A percentile compares a stretch with the other conserved stretches of the same genome.
phyloP scores from a whole-genome alignment of 768 basidiomycete genomes.

The Ramaria rubella region DNA sequence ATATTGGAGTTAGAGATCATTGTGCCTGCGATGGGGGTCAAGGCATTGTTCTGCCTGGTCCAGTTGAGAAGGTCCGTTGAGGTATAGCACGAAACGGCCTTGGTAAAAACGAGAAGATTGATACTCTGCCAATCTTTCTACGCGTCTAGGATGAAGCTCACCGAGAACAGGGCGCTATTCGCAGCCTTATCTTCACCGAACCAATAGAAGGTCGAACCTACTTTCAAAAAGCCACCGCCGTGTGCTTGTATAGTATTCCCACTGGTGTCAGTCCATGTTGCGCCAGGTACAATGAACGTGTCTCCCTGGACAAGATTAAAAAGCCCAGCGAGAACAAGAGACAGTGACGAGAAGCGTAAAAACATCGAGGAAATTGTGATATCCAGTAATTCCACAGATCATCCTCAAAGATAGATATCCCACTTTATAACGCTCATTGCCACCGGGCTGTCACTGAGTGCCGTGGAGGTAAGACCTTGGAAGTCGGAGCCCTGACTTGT shows the following conservation, averaged over 20 bases:
- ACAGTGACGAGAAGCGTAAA: not conserved
- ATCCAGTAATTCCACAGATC: too few species aligned
- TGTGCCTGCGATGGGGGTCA: conserved; percentile 46
- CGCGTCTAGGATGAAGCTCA: conserved; percentile 18
- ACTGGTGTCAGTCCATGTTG: conserved; percentile 54
- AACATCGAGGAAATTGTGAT: too few species aligned
- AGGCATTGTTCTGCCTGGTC: conserved; percentile 53
- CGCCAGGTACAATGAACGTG: conserved; percentile 50
- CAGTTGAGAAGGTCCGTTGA: conserved; percentile 48
- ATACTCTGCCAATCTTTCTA: not conserved
- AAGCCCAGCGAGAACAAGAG: not conserved
- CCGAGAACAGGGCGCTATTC: conserved; percentile 49
- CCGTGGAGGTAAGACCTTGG: not conserved
- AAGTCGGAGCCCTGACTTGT: not conserved
- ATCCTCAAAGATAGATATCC: too few species aligned
- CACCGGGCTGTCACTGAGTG: too few species aligned
- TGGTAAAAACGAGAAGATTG: too few species aligned
- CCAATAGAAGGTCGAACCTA: conserved; percentile 53
- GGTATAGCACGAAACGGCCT: conserved; percentile 15
- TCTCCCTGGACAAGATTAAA: not conserved
- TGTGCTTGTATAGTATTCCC: conserved; percentile 60
- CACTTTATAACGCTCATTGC: too few species aligned
- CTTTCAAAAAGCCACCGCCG: conserved; percentile 54
- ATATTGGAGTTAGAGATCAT: conserved; percentile 53
- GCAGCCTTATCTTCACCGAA: conserved; percentile 56